Conservation (phyloP, 2,329 filamentous ascomycete species). For the Aspergillus melleus region DNA sequence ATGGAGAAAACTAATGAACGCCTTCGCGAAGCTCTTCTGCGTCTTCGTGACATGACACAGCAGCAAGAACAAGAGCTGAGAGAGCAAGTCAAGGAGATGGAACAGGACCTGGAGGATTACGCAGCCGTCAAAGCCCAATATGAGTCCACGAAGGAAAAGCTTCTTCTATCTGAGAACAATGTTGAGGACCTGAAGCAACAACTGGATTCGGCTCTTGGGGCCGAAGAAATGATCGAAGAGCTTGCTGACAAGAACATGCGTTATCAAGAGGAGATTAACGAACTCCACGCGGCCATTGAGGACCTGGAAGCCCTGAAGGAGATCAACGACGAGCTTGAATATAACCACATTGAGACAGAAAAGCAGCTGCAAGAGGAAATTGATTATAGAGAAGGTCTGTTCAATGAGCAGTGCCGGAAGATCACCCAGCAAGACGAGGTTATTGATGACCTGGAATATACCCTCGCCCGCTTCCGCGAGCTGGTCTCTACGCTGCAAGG, state of each 20-base stretch:
- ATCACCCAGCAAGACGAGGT: conserved; percentile 74
- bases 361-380: conserved; percentile 94
- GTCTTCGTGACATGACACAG: conserved; percentile 82
- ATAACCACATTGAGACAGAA: conserved; percentile 88
- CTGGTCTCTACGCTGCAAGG: conserved; percentile 81
- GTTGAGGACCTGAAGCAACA: conserved; percentile 88
- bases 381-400: conserved; percentile 80
- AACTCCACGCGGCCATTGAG: conserved; percentile 77
- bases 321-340: conserved; percentile 89
- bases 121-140: conserved; percentile 67
- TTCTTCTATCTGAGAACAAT: conserved; percentile 69
- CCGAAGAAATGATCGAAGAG: conserved; percentile 92
- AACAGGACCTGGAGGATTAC: conserved; percentile 71
- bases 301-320: conserved; percentile 89
- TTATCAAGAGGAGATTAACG: conserved; percentile 78
- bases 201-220: conserved; percentile 81
- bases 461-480: conserved; percentile 82
- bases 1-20: conserved; percentile 89
- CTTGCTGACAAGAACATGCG: conserved; percentile 83
- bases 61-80: conserved; percentile 79
- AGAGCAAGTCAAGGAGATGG: conserved; percentile 70
- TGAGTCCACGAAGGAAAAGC: conserved; percentile 68
- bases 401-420: conserved; percentile 76
- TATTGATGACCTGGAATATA: conserved; percentile 87
- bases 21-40: conserved; percentile 78